A percentile compares a stretch with the other conserved stretches of the same genome.
Conservation (phyloP, 2,329 filamentous ascomycete genomes). For the Sordariomycetes sp. region DNA sequence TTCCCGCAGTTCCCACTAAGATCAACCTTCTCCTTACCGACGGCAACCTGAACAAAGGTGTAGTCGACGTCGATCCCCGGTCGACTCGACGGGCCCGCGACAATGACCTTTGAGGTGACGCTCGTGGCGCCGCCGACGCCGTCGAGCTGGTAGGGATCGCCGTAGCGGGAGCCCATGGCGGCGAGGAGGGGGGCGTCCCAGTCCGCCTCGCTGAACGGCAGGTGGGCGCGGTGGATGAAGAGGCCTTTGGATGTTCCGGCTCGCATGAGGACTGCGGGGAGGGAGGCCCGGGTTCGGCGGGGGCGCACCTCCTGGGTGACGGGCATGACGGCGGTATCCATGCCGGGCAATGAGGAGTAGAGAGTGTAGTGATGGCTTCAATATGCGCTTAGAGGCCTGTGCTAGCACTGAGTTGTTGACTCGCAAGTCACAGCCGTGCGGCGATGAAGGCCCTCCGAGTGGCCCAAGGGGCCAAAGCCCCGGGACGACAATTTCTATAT, state of each 20-base stretch:
- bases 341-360: background rate
- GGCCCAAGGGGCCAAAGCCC: background rate
- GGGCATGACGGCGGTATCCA: constrained; percentile 5
- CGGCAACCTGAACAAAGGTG: constrained; percentile 48
- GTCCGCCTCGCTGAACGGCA: constrained; percentile 28
- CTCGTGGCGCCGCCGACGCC: constrained; percentile 49
- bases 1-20: constrained; percentile 51
- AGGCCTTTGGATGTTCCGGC: constrained; percentile 51
- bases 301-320: background rate
- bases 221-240: constrained; percentile 38
- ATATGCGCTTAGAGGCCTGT: background rate
- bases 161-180: constrained; percentile 39
- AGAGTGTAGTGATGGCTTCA: background rate
- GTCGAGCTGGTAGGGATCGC: constrained; percentile 44
- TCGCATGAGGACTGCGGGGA: constrained; percentile 45
- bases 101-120: constrained; percentile 47
- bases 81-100: constrained; percentile 27
- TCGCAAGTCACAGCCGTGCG: background rate
- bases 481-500: background rate
- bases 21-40: constrained; percentile 40
- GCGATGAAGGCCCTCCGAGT: background rate
- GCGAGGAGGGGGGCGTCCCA: constrained; percentile 40
- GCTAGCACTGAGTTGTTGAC: background rate
- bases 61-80: constrained; percentile 43
- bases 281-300: constrained; percentile 9